Percentiles rank a stretch among this genome's conserved stretches.
Conservation (phyloP, 106 monocot genomes). For the Acorus gramineus region DNA sequence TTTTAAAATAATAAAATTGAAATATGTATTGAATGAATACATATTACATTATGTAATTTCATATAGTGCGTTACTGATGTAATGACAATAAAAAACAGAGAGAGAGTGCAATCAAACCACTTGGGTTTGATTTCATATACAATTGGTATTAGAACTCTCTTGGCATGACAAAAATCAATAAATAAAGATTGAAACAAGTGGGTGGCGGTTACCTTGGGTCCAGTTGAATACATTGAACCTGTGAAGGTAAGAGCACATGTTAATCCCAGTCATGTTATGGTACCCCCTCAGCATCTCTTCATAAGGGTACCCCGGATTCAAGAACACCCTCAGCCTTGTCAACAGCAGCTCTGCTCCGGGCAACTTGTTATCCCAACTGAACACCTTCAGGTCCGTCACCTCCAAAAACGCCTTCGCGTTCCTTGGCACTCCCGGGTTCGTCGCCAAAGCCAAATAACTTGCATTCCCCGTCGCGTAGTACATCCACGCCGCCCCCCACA, state of each 20-base stretch:
- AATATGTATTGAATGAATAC: too few relatives aligned
- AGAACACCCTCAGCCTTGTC: conserved; percentile 65
- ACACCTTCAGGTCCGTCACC: conserved; percentile 41
- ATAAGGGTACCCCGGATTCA: conserved; percentile 85
- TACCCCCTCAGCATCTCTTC: conserved; percentile 63
- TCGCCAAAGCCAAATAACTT: conserved; percentile 44
- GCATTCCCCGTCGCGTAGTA: conserved; percentile 83
- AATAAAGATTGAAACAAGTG: too few relatives aligned
- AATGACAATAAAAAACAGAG: too few relatives aligned
- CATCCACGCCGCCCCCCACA: conserved; percentile 91
- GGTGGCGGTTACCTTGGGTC: conserved; percentile 40
- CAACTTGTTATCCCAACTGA: conserved; percentile 98
- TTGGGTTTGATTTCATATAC: too few relatives aligned
- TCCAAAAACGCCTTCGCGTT: conserved; percentile 44
- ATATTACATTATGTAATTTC: too few relatives aligned
- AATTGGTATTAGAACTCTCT: too few relatives aligned
- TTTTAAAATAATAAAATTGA: too few relatives aligned
- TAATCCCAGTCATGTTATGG: conserved; percentile 37
- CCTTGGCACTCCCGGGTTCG: conserved; percentile 43
- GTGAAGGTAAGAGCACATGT: conserved; percentile 51
- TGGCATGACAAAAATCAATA: too few relatives aligned
- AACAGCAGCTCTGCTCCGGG: conserved; percentile 68
- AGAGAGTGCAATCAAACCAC: too few relatives aligned
- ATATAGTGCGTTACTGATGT: too few relatives aligned
- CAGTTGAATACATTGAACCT: conserved; percentile 61